phyloP scores from a whole-genome alignment of 1,139 yeast species.

The Pichia inconspicua region DNA sequence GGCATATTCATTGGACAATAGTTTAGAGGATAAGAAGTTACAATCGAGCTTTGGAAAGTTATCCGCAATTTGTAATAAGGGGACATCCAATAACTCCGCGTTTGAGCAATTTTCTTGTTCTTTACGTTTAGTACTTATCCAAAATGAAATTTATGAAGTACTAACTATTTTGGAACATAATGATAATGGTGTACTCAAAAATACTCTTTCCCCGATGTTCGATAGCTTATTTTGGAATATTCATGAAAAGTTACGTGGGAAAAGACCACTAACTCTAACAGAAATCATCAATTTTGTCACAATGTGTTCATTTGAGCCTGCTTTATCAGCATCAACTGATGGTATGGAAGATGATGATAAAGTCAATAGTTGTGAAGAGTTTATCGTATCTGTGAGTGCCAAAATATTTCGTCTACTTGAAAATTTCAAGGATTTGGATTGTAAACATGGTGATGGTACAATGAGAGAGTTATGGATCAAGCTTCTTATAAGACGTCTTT shows the following conservation, averaged over 20 bases:
- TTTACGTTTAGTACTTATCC: neutral
- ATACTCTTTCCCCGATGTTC: neutral
- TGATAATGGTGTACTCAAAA: no score
- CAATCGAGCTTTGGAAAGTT: slow-evolving; percentile 10
- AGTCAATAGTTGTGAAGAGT: neutral
- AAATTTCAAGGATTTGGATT: neutral
- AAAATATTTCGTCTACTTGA: neutral
- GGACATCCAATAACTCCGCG: neutral
- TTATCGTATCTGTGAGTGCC: neutral
- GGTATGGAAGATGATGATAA: no score
- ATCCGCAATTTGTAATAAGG: neutral
- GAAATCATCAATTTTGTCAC: neutral
- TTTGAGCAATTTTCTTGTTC: neutral
- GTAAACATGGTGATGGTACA: neutral
- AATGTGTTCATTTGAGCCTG: neutral
- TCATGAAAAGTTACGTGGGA: neutral
- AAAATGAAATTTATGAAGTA: no score
- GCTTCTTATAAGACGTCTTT: neutral
- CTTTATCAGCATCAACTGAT: neutral
- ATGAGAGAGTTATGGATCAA: neutral
- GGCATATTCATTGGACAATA: neutral
- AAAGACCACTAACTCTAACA: neutral
- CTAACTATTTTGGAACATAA: no score
- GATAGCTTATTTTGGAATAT: neutral
- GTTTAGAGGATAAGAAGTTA: neutral